Evolutionary conservation across 2,329 filamentous ascomycete genomes (phyloP), one percentile per base, ranked within the genome.

Genomic region (Botrytis medusae): DNA sequence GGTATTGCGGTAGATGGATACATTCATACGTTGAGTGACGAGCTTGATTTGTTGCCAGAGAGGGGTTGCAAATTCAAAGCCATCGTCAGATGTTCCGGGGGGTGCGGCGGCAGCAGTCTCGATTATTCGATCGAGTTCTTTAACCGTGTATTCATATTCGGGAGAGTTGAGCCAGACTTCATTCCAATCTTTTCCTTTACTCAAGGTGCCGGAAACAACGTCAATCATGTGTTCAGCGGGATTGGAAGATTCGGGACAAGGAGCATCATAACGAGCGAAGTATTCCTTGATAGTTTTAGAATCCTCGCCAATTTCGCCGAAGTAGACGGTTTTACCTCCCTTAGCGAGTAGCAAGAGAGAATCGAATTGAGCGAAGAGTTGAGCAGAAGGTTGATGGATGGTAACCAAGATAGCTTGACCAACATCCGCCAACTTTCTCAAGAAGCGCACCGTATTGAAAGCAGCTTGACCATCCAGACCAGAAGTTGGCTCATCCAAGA

Each of bases 291-390:
- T 81, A 0, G 83, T 88, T 4, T 82, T 82, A 0, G 89, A 90
- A 75, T 90, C 86, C 0, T 86, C 78, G 0, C 91, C 91, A 59
- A 92, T 89, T 2, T 91, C 85, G 12, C 90, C 91, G 80, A 92
- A 92, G 78, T 93, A 93, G 0, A 92, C 89, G 0, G 89, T 92
- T 79, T 86, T 88, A 1, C 90, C 91, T 54, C 90, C 90, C 72
- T 84, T 86, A 14, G 89, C 89, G 4, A 92, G 84, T 81, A 92
- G 90, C 0, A 92, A 82, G 2, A 92, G 82, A 1, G 87, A 86
- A 74, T 92, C 90, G 71, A 92, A 88, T 61, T 84, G 81, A 74
- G 86, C 83, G 78, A 89, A 88, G 6, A 89, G 80, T 60, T 87
- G 83, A 0, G 86, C 86, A 9, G 83, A 85, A 0, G 87, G 87